Percentiles rank a stretch among this genome's conserved stretches.
Conservation (phyloP, 306 rosid genomes). For the Canavalia ensiformis region DNA sequence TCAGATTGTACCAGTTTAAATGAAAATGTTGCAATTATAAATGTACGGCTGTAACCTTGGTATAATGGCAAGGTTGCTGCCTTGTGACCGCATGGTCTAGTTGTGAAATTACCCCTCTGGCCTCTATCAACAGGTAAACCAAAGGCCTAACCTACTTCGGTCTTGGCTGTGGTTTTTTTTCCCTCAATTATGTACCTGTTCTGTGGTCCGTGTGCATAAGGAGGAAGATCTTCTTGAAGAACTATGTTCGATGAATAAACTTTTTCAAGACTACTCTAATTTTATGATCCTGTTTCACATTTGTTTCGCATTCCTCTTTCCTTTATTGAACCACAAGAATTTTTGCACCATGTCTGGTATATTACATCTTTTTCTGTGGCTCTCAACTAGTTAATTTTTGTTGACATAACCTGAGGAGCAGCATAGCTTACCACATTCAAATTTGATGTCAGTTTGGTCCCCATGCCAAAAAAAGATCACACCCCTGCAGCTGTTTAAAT, state of each 20-base stretch:
- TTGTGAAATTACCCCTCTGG: neutral
- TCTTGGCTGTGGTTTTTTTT: neutral
- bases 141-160: neutral
- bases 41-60: neutral
- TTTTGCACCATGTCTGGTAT: slow-evolving; percentile 21
- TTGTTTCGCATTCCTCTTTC: slow-evolving; percentile 9
- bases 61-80: slow-evolving; percentile 3
- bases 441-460: neutral
- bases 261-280: neutral
- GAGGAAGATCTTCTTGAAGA: slow-evolving; percentile 17
- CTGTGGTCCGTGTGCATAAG: neutral
- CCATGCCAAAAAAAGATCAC: neutral
- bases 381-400: slow-evolving; percentile 20
- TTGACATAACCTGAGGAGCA: neutral
- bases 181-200: neutral
- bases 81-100: neutral
- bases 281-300: neutral
- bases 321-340: neutral
- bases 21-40: slow-evolving; percentile 23
- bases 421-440: neutral
- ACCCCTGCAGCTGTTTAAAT: neutral
- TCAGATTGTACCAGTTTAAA: slow-evolving; percentile 9
- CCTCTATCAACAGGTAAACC: neutral
- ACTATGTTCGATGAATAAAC: neutral
- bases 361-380: slow-evolving; percentile 4